Base-by-base conservation (phyloP, 768 basidiomycete genomes). In the Pluteus cervinus region DNA sequence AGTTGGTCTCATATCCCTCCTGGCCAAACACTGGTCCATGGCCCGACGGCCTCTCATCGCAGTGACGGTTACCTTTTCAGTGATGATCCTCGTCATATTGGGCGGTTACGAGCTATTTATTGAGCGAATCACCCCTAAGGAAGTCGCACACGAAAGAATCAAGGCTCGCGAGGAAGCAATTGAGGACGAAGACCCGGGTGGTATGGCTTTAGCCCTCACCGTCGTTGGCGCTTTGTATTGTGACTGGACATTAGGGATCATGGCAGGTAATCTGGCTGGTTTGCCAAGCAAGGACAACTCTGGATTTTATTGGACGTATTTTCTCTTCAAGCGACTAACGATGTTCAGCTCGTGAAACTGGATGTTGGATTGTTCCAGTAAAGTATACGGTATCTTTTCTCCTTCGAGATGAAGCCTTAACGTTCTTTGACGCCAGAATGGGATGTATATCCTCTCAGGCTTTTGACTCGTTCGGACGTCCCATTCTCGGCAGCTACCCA, bases 1-100 rank as follows among this genome's bases (percentile, higher is more conserved):
- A 49, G 43, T 41, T 16, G 58, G 56, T 5, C 49, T 60, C 11
- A 60, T 60, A 56, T 45, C 51, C 30, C 46, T 60, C n/a, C 52
- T 58, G 5, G 50, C 50, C 12, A 49, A 54, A 39, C 44, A 47
- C 22, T 46, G 44, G 5, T 41, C 35, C 17, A 24, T 41, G 15
- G 35, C 42, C 24, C 41, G 46, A 6, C 44, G 49, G 16, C 23
- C 52, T 11, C 20, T 48, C 23, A 39, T 40, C 15, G 37, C 53
- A 9, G 56, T 51, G 7, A 51, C 54, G 30, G 45, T 51, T 1
- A 54, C 54, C 39, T 57, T 54, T 46, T 44, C 43, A 20, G 37
- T 53, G 17, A 45, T 57, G 17, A 53, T 51, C 12, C n/a, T n/a
- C n/a, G n/a, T n/a, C n/a, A n/a, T n/a, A n/a, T n/a, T n/a, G n/a